Conservation (phyloP, 2,329 filamentous ascomycete genomes). For the Hymenoscyphus infarciens region DNA sequence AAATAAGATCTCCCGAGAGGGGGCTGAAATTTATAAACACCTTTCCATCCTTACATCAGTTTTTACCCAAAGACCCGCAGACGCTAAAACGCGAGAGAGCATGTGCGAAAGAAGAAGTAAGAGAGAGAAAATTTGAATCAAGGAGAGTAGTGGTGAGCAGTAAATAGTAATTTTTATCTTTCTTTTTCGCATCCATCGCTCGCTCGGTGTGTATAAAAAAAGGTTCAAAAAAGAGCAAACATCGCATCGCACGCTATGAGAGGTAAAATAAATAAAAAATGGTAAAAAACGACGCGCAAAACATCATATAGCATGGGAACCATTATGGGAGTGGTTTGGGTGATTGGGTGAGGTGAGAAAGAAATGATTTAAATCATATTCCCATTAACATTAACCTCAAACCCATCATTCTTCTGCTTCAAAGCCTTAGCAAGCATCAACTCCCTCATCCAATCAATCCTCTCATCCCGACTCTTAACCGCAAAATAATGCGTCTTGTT, state of each 20-base stretch:
- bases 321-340: neutral
- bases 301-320: neutral
- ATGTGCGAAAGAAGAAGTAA: neutral
- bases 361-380: constrained; percentile 57
- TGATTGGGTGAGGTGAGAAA: neutral
- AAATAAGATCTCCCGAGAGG: neutral
- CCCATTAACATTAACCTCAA: constrained; percentile 78
- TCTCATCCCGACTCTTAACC: constrained; percentile 78
- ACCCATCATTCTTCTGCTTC: constrained; percentile 79
- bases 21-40: neutral
- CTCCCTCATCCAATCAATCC: constrained; percentile 97
- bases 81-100: neutral
- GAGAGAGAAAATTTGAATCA: neutral
- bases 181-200: neutral
- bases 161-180: neutral
- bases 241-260: constrained; percentile 1
- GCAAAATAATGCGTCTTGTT: constrained; percentile 93
- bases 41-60: neutral
- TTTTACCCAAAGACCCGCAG: neutral
- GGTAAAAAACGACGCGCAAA: neutral
- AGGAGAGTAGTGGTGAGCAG: neutral
- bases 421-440: constrained; percentile 86
- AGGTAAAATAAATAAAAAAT: neutral
- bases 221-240: neutral
- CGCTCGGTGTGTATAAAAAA: neutral